Evolutionary conservation across 805 yeast species (phyloP).

Genomic region (Pichia kluyveri): DNA sequence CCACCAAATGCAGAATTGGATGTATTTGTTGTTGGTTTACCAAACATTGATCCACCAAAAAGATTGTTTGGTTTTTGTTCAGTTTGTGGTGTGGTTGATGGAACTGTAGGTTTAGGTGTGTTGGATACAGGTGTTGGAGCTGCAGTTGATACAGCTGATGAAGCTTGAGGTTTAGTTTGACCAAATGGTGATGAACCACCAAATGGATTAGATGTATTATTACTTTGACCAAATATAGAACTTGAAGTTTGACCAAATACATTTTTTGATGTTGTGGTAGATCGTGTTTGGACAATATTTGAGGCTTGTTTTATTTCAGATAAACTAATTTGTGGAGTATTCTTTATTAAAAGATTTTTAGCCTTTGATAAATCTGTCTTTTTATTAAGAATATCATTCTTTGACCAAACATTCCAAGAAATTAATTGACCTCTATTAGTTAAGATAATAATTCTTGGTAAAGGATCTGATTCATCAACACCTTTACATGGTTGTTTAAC

Average conservation of each 20-base stretch:
- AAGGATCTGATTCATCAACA: slow-evolving; percentile 46
- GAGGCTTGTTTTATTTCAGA: too few relatives aligned
- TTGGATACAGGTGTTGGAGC: background rate
- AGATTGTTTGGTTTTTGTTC: background rate
- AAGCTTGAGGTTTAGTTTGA: slow-evolving; percentile 7
- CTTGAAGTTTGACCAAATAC: background rate
- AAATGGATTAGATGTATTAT: background rate
- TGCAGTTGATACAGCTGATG: slow-evolving; percentile 14
- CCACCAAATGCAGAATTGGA: slow-evolving; percentile 6
- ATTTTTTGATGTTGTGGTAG: background rate
- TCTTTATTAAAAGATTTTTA: background rate
- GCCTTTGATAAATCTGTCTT: slow-evolving; percentile 4
- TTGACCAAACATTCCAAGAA: slow-evolving; percentile 58
- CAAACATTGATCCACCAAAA: slow-evolving; percentile 14
- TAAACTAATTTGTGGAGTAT: background rate
- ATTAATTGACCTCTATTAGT: slow-evolving; percentile 55
- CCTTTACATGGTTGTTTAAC: slow-evolving; percentile 49
- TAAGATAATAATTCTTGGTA: slow-evolving; percentile 59
- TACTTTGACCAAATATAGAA: background rate
- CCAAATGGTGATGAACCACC: slow-evolving; percentile 1
- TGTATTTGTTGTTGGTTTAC: slow-evolving; percentile 5
- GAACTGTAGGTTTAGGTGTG: background rate
- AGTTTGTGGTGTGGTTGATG: background rate
- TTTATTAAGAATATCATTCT: slow-evolving; percentile 34
- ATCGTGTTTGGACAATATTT: too few relatives aligned